Conservation (phyloP, 176 grass and related monocot species). For the Aegilops longissima region DNA sequence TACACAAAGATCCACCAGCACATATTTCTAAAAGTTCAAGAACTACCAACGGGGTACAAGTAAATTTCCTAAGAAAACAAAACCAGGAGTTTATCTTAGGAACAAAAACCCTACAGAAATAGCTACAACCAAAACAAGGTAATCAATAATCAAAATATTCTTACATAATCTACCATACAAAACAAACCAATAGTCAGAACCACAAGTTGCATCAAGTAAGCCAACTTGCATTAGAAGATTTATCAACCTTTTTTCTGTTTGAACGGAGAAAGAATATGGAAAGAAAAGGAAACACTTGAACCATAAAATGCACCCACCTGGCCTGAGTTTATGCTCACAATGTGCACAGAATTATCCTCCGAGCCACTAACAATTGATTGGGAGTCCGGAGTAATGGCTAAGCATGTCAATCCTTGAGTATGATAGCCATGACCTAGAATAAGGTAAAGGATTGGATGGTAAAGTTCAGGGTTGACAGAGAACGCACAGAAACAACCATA, state of each 20-base stretch:
- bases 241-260: background rate
- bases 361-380: constrained; percentile 68
- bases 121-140: background rate
- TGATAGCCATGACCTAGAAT: constrained; percentile 77
- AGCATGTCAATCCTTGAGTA: constrained; percentile 83
- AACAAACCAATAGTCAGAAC: background rate
- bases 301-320: constrained; percentile 42
- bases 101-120: background rate
- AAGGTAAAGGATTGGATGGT: background rate
- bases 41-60: background rate
- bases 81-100: background rate
- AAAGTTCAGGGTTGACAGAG: background rate
- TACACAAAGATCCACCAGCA: background rate
- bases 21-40: background rate
- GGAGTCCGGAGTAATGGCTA: constrained; percentile 72
- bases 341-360: constrained; percentile 70
- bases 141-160: background rate
- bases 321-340: constrained; percentile 77
- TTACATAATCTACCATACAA: background rate
- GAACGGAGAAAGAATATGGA: background rate
- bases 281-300: constrained; percentile 8
- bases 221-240: background rate
- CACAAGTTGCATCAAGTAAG: background rate
- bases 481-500: background rate
- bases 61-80: constrained; percentile 2